phyloP scores from a whole-genome alignment of 2,329 filamentous ascomycete species.

The Aaosphaeria pasadenensis region DNA sequence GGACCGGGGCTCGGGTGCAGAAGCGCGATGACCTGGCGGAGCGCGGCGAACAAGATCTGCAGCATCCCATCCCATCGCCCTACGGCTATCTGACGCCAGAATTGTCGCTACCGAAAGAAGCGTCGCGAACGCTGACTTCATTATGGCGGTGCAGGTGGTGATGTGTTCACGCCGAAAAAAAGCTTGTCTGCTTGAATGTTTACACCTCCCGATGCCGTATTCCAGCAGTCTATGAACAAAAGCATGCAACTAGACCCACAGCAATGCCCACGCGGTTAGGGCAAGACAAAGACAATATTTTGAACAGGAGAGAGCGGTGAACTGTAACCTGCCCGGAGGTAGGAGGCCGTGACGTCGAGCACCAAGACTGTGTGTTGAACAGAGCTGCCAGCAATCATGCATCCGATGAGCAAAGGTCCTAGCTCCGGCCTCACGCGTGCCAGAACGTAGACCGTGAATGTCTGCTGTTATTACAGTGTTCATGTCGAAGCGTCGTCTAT shows the following conservation, averaged over 20 bases:
- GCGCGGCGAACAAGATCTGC: conserved; percentile 40
- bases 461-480: neutral
- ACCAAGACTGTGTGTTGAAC: conserved; percentile 14
- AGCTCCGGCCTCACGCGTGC: conserved; percentile 32
- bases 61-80: conserved; percentile 28
- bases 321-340: conserved; percentile 19
- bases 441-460: conserved; percentile 6
- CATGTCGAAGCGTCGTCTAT: conserved; percentile 6
- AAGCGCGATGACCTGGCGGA: conserved; percentile 39
- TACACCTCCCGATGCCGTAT: conserved; percentile 3
- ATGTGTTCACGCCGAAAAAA: conserved; percentile 30
- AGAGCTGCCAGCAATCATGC: conserved; percentile 11
- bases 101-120: conserved; percentile 32
- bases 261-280: conserved; percentile 7
- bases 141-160: conserved; percentile 33
- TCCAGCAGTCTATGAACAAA: conserved; percentile 6
- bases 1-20: conserved; percentile 26
- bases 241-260: neutral
- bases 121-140: conserved; percentile 35
- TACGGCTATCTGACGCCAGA: conserved; percentile 34
- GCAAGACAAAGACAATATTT: neutral
- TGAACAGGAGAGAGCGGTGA: conserved; percentile 22
- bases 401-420: conserved; percentile 17
- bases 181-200: conserved; percentile 9
- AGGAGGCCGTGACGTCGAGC: conserved; percentile 25